Percentiles rank a stretch among this genome's conserved stretches.
Conservation (phyloP, 2,329 filamentous ascomycete species). For the Penicillium fuscoglaucum region DNA sequence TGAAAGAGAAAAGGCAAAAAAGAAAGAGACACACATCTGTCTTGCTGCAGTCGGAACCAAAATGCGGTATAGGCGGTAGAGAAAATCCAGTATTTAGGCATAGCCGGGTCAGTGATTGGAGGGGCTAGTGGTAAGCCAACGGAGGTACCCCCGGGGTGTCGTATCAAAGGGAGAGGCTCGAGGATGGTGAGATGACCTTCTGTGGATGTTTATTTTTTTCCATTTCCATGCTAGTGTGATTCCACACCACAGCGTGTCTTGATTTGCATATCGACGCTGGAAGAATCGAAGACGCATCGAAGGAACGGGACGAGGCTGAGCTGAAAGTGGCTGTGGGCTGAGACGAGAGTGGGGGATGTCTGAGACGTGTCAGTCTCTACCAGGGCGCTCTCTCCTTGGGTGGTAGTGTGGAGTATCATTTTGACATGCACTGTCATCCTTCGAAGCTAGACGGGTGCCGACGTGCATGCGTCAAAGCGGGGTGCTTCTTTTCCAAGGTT, state of each 20-base stretch:
- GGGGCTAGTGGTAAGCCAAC: background rate
- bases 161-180: slow-evolving; percentile 16
- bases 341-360: slow-evolving; percentile 8
- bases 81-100: background rate
- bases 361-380: slow-evolving; percentile 10
- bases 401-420: slow-evolving; percentile 1
- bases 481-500: background rate
- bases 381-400: background rate
- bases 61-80: background rate
- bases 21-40: background rate
- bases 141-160: slow-evolving; percentile 11
- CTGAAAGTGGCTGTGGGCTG: slow-evolving; percentile 20
- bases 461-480: slow-evolving; percentile 2
- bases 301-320: slow-evolving; percentile 24
- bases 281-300: slow-evolving; percentile 37
- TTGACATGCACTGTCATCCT: background rate
- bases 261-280: slow-evolving; percentile 3
- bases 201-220: slow-evolving; percentile 6
- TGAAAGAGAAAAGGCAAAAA: background rate
- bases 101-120: background rate
- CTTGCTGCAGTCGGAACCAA: slow-evolving; percentile 7
- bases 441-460: background rate
- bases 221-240: slow-evolving; percentile 2
- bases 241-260: background rate
- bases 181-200: slow-evolving; percentile 21